Percentiles rank a stretch among this genome's conserved stretches.
Conservation (phyloP, 2,329 filamentous ascomycete genomes). For the Monilinia laxa region DNA sequence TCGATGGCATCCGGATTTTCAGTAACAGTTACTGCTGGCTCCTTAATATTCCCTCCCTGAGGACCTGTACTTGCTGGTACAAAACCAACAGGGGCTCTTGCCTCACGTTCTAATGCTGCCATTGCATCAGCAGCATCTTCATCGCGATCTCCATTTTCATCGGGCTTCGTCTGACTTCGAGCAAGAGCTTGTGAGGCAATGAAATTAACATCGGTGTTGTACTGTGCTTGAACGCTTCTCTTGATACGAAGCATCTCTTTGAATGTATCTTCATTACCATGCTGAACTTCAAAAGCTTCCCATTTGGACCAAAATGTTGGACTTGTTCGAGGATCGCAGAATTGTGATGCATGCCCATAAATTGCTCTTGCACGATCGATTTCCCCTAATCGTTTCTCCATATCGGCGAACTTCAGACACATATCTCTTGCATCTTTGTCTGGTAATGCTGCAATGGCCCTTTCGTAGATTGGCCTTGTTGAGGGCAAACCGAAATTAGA, state of each 20-base stretch:
- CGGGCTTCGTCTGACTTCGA: slow-evolving; percentile 64
- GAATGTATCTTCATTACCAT: slow-evolving; percentile 98
- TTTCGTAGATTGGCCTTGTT: slow-evolving; percentile 92
- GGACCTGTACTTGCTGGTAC: slow-evolving; percentile 80
- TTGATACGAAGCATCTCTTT: slow-evolving; percentile 99
- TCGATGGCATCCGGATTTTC: slow-evolving; percentile 85
- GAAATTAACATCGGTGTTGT: slow-evolving; percentile 98
- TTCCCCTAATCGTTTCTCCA: slow-evolving; percentile 88
- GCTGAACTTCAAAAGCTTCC: slow-evolving; percentile 95
- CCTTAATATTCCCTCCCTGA: slow-evolving; percentile 55
- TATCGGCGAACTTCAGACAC: slow-evolving; percentile 98
- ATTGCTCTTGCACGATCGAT: slow-evolving; percentile 95
- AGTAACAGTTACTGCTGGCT: slow-evolving; percentile 46
- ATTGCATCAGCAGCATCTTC: slow-evolving; percentile 71
- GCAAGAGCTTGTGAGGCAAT: slow-evolving; percentile 95
- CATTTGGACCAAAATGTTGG: slow-evolving; percentile 93
- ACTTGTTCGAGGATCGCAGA: slow-evolving; percentile 90
- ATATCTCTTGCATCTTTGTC: slow-evolving; percentile 93
- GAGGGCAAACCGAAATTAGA: slow-evolving; percentile 97
- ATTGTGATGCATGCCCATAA: slow-evolving; percentile 94
- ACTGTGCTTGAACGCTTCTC: slow-evolving; percentile 93
- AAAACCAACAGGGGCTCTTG: slow-evolving; percentile 85
- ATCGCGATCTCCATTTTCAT: slow-evolving; percentile 45
- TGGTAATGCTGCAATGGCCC: slow-evolving; percentile 88
- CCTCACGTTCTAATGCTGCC: slow-evolving; percentile 83